These are phyloP conservation scores for Ustilaginoidea virens DNA, from an alignment of 2,329 filamentous ascomycete genomes.

Conservation along the genomic window DNA sequence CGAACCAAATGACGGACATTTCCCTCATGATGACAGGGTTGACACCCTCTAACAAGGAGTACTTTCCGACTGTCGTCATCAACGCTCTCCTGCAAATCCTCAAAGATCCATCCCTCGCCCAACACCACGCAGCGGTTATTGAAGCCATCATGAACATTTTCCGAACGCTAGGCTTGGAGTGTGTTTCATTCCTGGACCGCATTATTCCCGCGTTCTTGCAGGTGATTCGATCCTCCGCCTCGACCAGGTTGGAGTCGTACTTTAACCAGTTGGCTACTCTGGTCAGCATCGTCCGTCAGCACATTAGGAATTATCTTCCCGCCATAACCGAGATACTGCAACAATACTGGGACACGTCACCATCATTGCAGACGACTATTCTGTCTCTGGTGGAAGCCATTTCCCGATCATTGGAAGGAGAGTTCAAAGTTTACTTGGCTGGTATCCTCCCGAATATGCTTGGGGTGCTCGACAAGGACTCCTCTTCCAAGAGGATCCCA, in stretches of 20 bases:
- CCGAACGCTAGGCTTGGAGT: constrained; percentile 87
- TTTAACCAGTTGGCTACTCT: constrained; percentile 92
- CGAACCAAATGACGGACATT: constrained; percentile 69
- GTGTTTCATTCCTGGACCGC: constrained; percentile 82
- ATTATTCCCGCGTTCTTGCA: constrained; percentile 88
- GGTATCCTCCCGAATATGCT: constrained; percentile 86
- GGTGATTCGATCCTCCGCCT: constrained; percentile 71
- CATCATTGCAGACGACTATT: constrained; percentile 78
- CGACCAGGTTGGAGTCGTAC: constrained; percentile 76
- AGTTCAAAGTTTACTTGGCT: constrained; percentile 94
- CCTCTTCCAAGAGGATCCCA: constrained; percentile 55
- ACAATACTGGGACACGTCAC: constrained; percentile 76
- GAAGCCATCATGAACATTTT: constrained; percentile 99
- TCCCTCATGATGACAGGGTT: constrained; percentile 95
- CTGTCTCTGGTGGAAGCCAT: constrained; percentile 87
- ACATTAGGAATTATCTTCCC: constrained; percentile 81
- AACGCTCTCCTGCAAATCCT: constrained; percentile 86
- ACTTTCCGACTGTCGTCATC: constrained; percentile 95
- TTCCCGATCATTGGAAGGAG: constrained; percentile 81
- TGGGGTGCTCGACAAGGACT: constrained; percentile 78
- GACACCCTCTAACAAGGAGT: constrained; percentile 93
- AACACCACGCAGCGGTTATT: constrained; percentile 87
- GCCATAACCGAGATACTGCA: constrained; percentile 76
- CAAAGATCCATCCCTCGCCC: constrained; percentile 75
- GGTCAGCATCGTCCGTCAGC: constrained; percentile 89